Conservation (phyloP, 805 yeast species). For the Myxozyma nipponensis region DNA sequence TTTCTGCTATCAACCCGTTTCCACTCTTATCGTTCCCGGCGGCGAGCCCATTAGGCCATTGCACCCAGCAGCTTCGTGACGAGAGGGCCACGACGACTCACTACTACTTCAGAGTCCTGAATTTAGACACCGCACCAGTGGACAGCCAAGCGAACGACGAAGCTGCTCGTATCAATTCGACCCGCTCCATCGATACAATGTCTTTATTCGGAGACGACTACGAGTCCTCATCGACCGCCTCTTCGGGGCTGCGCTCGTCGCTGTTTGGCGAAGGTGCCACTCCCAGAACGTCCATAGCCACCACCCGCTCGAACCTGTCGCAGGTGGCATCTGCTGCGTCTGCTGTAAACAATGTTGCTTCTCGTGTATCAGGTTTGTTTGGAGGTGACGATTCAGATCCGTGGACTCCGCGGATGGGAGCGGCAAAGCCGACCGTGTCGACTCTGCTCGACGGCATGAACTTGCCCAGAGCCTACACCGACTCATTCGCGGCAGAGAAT, state of each 20-base stretch:
- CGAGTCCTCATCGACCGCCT: constrained; percentile 19
- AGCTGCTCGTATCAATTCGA: no score
- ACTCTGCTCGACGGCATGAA: constrained; percentile 18
- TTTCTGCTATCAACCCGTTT: no score
- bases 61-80: no score
- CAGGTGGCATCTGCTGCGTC: no score
- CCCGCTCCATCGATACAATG: constrained; percentile 8
- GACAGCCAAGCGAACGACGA: no score
- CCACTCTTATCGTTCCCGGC: no score
- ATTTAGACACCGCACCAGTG: no score
- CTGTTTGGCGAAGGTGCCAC: constrained; percentile 13
- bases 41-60: no score
- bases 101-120: no score
- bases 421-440: constrained; percentile 24
- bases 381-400: constrained; percentile 3
- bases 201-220: constrained; percentile 31
- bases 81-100: no score
- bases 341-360: background rate
- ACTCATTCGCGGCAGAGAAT: constrained; percentile 24
- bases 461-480: constrained; percentile 26
- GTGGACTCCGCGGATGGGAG: constrained; percentile 8
- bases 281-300: constrained; percentile 2
- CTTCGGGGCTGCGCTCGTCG: constrained; percentile 11
- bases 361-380: background rate
- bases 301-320: constrained; percentile 1